These are phyloP conservation scores for Ophiostoma australiae DNA, from an alignment of 2,329 filamentous ascomycete species.

Conservation along the genomic window DNA sequence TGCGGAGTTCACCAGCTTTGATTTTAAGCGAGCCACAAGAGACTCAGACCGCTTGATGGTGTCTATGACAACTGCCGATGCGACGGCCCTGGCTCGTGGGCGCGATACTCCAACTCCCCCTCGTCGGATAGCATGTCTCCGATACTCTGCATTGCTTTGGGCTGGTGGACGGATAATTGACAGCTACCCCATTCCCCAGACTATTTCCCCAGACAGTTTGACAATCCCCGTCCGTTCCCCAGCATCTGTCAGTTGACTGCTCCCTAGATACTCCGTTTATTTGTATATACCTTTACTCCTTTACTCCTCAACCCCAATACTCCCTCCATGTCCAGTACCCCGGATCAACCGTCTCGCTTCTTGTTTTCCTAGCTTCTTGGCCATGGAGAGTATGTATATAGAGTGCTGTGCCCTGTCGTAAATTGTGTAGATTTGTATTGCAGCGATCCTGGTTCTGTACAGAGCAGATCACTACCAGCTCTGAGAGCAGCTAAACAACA, in stretches of 20 bases:
- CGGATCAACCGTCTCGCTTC: neutral
- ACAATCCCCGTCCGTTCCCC: neutral
- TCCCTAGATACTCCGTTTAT: neutral
- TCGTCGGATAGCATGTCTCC: conserved; percentile 13
- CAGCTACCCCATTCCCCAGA: conserved; percentile 10
- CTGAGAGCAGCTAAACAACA: neutral
- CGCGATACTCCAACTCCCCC: conserved; percentile 5
- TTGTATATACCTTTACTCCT: neutral
- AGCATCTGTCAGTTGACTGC: neutral
- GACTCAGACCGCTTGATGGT: neutral
- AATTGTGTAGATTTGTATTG: neutral
- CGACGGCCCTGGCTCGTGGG: neutral
- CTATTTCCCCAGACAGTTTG: neutral
- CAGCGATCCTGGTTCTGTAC: neutral
- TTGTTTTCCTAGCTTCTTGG: conserved; percentile 7
- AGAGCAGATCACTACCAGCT: neutral
- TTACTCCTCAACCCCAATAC: neutral
- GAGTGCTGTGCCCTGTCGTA: neutral
- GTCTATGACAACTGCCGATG: conserved; percentile 11
- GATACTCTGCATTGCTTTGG: neutral
- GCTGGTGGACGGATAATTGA: neutral
- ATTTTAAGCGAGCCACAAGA: neutral
- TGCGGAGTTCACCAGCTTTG: neutral
- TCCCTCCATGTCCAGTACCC: neutral
- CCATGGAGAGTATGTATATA: neutral